phyloP scores from a whole-genome alignment of 2,329 filamentous ascomycete genomes.

The Curvularia lunata region DNA sequence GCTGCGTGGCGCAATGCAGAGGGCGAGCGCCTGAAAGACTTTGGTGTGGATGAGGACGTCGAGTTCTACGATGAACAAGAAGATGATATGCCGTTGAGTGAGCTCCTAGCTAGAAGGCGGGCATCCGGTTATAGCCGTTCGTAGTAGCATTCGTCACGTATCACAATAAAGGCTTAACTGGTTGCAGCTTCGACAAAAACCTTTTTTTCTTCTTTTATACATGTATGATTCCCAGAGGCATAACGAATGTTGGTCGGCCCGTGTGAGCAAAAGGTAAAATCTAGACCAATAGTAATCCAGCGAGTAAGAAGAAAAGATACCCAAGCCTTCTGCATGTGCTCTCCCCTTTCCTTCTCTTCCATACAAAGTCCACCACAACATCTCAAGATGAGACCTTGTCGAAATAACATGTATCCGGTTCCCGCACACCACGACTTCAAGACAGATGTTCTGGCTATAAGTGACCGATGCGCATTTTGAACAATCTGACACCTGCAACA shows the following conservation, averaged over 20 bases:
- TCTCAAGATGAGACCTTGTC: conserved; percentile 1
- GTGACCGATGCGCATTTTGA: conserved; percentile 11
- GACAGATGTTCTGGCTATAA: conserved; percentile 8
- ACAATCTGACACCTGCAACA: conserved; percentile 30
- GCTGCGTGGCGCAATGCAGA: conserved; percentile 76
- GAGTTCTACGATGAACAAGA: conserved; percentile 70
- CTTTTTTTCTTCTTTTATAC: background rate
- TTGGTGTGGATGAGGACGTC: conserved; percentile 78
- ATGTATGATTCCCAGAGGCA: background rate
- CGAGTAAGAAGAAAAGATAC: conserved; percentile 19
- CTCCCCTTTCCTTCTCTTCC: conserved; percentile 7
- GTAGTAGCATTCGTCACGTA: background rate
- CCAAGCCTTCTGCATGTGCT: conserved; percentile 13
- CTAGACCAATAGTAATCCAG: conserved; percentile 32
- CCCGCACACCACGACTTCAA: conserved; percentile 7
- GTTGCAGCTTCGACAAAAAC: background rate
- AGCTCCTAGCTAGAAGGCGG: conserved; percentile 59
- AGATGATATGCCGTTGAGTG: conserved; percentile 72
- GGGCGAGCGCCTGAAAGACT: conserved; percentile 76
- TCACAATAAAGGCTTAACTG: background rate
- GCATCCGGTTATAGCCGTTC: conserved; percentile 5
- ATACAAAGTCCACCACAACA: conserved; percentile 8
- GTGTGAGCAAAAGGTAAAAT: conserved; percentile 28
- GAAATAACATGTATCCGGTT: conserved; percentile 2
- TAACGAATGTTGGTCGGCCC: conserved; percentile 23